Evolutionary conservation across 2,329 filamentous ascomycete genomes (phyloP), one percentile per base, ranked within the genome.

Genomic region (Pseudogymnoascus pannorum): DNA sequence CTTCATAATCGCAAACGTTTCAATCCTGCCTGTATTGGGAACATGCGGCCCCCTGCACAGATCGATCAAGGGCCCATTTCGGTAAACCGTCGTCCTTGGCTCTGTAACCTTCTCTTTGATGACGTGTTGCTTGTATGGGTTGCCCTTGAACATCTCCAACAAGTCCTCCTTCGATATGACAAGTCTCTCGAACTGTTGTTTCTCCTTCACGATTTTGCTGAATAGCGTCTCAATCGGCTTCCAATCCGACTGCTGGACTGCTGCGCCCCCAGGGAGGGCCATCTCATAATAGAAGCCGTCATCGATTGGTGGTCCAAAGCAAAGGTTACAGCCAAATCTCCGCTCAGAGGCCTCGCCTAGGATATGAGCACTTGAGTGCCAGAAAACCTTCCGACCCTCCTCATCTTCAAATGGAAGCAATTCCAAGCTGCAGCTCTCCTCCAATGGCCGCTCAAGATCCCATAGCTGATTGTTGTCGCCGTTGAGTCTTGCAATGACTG

Each of bases 241-340:
- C 84, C 91, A 92, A 76, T 97, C 94, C 61, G 81, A 76, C 67
- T 88, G 81, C 62, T 87, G 85, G 40, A 96, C 89, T 70, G 80
- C 86, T 71, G 76, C 78, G 61, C 87, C 86, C 38, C 88, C 87
- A 54, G 88, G 84, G 48, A 91, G 80, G 31, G 89, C 89, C 92
- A 97, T 97, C 76, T 97, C 91, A 76, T 97, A 97, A 81, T 96
- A 97, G 81, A 96, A 97, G 38, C 92, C 93, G 74, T 92, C 88
- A 60, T 92, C 86, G 48, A 93, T 92, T 8, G 91, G 94, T 33
- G 94, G 94, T 22, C 94, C 94, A 73, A 97, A 95, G 75, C 92
- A 97, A 51, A 97, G 84, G 69, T 90, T 87, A 77, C 93, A 97
- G 63, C 92, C 91, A 72, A 92, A 99, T 70, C 92, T 84, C 71